phyloP scores from a whole-genome alignment of 179 eudicot species.

The Beta lomatogona region DNA sequence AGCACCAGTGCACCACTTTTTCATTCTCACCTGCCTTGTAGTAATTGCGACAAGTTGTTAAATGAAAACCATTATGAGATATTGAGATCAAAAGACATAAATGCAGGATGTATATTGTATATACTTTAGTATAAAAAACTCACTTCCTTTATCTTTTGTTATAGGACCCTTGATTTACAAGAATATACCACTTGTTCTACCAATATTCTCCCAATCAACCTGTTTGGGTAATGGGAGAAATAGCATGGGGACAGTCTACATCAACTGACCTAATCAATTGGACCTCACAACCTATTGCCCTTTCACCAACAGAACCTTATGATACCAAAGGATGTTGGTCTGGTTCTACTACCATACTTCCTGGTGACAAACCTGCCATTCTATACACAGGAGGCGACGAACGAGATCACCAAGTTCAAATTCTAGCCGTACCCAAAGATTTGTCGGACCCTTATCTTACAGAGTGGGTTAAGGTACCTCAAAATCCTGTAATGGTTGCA shows the following conservation, averaged over 20 bases:
- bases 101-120: too few relatives aligned
- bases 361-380: constrained; percentile 52
- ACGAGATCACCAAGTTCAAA: constrained; percentile 48
- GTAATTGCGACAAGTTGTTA: too few relatives aligned
- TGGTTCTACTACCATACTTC: constrained; percentile 56
- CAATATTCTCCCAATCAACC: constrained; percentile 37
- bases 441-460: constrained; percentile 60
- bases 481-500: constrained; percentile 49
- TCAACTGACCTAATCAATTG: constrained; percentile 50
- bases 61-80: too few relatives aligned
- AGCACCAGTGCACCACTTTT: too few relatives aligned
- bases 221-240: constrained; percentile 22
- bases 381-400: constrained; percentile 55
- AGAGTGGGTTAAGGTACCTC: constrained; percentile 58
- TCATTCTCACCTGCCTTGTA: too few relatives aligned
- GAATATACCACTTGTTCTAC: constrained; percentile 45
- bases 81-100: too few relatives aligned
- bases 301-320: constrained; percentile 36
- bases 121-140: too few relatives aligned
- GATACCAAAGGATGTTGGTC: constrained; percentile 46
- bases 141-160: not conserved
- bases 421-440: constrained; percentile 57
- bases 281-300: constrained; percentile 40
- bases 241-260: constrained; percentile 48
- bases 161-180: constrained; percentile 44